Evolutionary conservation across 441 rosid species (phyloP).

Genomic region (Corymbia citriodora): DNA sequence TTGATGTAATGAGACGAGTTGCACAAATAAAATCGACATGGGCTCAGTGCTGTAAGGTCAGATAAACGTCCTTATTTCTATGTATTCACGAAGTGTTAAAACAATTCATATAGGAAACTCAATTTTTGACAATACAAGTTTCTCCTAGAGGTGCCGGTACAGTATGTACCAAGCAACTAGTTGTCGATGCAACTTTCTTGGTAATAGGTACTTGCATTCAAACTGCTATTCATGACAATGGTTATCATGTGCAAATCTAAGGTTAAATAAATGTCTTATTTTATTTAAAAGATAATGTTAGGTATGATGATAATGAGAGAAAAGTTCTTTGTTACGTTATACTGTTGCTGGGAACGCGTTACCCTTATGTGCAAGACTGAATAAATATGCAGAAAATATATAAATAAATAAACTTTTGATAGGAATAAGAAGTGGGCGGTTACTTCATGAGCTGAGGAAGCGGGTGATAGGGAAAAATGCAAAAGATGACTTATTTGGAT

Average conservation of each 20-base stretch:
- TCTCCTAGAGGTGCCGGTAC: background rate
- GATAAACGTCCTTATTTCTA: background rate
- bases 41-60: background rate
- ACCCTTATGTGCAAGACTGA: background rate
- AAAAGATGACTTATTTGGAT: background rate
- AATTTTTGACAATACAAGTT: background rate
- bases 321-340: background rate
- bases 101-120: background rate
- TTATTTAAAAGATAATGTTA: background rate
- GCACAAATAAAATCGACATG: background rate
- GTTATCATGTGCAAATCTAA: background rate
- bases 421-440: background rate
- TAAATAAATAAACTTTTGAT: background rate
- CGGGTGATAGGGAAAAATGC: background rate
- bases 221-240: background rate
- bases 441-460: background rate
- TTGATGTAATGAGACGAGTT: background rate
- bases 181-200: background rate
- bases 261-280: background rate
- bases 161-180: background rate
- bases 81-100: background rate
- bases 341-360: background rate
- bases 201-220: background rate
- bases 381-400: background rate
- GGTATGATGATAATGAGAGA: background rate